These are phyloP conservation scores for Leccinum incarnatum DNA, from an alignment of 768 basidiomycete species.

Conservation along the genomic window DNA sequence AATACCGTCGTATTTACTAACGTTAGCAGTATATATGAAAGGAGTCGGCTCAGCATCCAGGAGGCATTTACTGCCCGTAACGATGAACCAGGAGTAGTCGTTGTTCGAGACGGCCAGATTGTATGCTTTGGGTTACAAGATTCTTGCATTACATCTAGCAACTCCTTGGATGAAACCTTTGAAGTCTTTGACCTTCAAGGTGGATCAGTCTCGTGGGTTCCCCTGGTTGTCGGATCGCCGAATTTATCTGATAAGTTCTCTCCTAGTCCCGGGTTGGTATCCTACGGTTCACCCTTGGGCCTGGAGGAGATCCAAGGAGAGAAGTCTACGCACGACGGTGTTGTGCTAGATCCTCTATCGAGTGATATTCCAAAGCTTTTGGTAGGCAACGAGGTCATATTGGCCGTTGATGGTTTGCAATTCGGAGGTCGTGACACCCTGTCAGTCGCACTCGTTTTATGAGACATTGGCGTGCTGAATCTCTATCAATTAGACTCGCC, in stretches of 20 bases:
- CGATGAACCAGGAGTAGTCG: constrained; percentile 38
- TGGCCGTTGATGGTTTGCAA: constrained; percentile 71
- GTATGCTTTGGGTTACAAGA: constrained; percentile 44
- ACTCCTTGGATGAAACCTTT: constrained; percentile 21
- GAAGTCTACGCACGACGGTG: constrained; percentile 54
- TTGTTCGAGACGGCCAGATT: constrained; percentile 53
- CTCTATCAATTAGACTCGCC: constrained; percentile 49
- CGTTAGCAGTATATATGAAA: constrained; percentile 50
- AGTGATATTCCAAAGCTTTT: constrained; percentile 34
- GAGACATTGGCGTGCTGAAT: constrained; percentile 1
- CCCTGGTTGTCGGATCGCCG: constrained; percentile 8
- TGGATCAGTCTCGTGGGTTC: constrained; percentile 52
- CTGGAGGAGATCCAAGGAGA: constrained; percentile 56
- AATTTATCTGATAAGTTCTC: background rate
- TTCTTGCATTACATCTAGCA: constrained; percentile 22
- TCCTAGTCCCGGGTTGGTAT: constrained; percentile 44
- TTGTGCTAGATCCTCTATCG: constrained; percentile 44
- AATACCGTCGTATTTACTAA: constrained; percentile 60
- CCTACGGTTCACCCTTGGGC: constrained; percentile 46
- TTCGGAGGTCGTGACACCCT: constrained; percentile 60
- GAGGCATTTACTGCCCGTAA: constrained; percentile 18
- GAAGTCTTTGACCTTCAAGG: constrained; percentile 58
- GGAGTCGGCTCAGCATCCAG: constrained; percentile 25
- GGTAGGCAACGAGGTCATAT: constrained; percentile 40
- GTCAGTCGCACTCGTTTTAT: constrained; percentile 34